A percentile compares a stretch with the other conserved stretches of the same genome.
Evolutionary conservation across 192 early-diverging fungal species (phyloP).

Genomic region (Coemansia sp.): DNA sequence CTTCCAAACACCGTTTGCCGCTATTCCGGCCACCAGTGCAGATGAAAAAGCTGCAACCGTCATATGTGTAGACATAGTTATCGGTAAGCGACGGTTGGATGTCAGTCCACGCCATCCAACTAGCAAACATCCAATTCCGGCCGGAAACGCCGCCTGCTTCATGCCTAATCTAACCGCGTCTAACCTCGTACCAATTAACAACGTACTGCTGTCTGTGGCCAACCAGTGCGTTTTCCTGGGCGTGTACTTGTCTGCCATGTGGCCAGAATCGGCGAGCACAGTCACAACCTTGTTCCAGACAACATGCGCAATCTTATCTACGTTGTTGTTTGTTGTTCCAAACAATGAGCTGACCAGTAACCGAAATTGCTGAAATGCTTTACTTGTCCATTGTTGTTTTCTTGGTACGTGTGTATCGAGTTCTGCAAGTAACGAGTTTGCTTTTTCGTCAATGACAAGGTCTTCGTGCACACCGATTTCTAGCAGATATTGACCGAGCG

Average conservation of each 20-base stretch:
- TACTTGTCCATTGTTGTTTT: background rate
- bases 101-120: background rate
- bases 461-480: conserved; percentile 27
- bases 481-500: conserved; percentile 36
- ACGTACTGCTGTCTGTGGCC: no score
- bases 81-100: background rate
- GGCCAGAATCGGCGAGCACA: conserved; percentile 23
- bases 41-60: background rate
- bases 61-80: background rate
- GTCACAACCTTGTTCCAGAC: background rate
- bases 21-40: background rate
- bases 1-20: background rate
- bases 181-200: background rate
- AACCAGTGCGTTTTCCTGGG: conserved; percentile 7
- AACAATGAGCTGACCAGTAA: background rate
- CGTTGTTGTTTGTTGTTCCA: background rate
- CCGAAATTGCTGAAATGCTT: background rate
- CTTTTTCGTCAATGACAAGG: conserved; percentile 15
- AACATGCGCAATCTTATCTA: background rate
- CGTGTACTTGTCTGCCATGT: conserved; percentile 31
- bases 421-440: background rate
- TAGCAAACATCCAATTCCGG: background rate
- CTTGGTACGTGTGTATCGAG: background rate
- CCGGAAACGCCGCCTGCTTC: background rate
- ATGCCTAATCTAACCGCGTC: background rate